Evolutionary conservation across 108 stramenopile species (phyloP).

Genomic region (Hondaea fermentalgiana): DNA sequence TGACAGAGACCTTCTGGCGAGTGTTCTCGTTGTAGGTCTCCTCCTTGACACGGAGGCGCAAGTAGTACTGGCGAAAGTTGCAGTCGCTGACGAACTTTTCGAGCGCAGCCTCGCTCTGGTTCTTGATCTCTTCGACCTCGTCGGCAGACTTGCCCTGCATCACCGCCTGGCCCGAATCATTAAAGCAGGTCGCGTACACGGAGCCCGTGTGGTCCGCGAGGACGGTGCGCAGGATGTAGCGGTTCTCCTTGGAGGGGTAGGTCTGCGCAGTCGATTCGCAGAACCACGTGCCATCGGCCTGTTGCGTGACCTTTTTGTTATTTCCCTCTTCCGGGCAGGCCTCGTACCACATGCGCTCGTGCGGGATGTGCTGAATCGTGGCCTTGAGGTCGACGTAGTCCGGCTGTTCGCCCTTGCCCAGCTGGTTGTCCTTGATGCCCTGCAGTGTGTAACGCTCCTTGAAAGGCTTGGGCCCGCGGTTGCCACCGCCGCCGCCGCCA

Average conservation of each 20-base stretch:
- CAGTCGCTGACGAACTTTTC: conserved; percentile 17
- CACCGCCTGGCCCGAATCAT: conserved; percentile 37
- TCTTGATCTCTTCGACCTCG: conserved; percentile 29
- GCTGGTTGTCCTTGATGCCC: conserved; percentile 36
- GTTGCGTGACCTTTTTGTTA: conserved; percentile 18
- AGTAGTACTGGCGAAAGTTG: neutral
- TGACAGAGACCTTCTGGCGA: conserved; percentile 30
- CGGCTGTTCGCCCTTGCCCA: conserved; percentile 42
- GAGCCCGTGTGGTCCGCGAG: conserved; percentile 39
- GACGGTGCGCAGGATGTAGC: conserved; percentile 37
- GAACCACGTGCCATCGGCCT: neutral
- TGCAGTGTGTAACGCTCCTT: conserved; percentile 29
- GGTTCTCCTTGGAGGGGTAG: conserved; percentile 23
- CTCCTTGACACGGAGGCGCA: conserved; percentile 40
- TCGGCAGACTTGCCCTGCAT: conserved; percentile 29
- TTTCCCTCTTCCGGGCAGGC: conserved; percentile 35
- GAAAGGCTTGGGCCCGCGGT: neutral
- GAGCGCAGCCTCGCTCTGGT: conserved; percentile 24
- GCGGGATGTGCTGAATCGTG: conserved; percentile 30
- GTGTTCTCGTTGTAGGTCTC: conserved; percentile 46
- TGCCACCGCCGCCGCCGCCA: conserved; percentile 19
- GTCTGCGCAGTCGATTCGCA: neutral
- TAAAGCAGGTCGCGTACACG: conserved; percentile 35
- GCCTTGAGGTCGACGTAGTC: conserved; percentile 45
- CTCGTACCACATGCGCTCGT: conserved; percentile 49